A percentile compares a stretch with the other conserved stretches of the same genome.
phyloP scores from a whole-genome alignment of 1,284 basidiomycete genomes.

The Pseudozyma hubeiensis region DNA sequence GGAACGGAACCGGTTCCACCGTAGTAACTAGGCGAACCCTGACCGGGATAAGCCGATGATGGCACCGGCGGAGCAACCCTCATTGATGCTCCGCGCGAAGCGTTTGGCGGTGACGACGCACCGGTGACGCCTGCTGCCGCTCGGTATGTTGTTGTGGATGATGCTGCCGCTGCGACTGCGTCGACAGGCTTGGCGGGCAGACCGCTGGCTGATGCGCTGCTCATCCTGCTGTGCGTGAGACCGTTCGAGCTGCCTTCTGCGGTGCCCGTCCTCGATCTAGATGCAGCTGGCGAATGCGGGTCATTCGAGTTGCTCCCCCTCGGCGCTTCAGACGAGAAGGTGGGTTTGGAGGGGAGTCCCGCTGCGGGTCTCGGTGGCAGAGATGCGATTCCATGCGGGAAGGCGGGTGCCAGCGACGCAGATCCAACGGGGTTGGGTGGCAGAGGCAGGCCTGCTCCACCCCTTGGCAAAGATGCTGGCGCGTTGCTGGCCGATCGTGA shows the following conservation, averaged over 20 bases:
- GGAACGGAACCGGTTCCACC: conserved; percentile 17
- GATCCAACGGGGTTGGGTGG: conserved; percentile 11
- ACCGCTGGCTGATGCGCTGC: conserved; percentile 18
- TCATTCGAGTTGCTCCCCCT: neutral
- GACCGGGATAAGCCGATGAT: conserved; percentile 13
- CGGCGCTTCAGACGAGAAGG: conserved; percentile 14
- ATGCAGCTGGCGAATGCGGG: neutral
- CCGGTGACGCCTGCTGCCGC: conserved; percentile 3
- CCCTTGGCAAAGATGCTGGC: conserved; percentile 8
- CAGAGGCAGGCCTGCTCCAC: conserved; percentile 9
- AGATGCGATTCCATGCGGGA: conserved; percentile 28
- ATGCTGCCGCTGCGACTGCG: conserved; percentile 31
- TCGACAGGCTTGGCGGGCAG: conserved; percentile 42
- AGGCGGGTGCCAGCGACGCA: conserved; percentile 20
- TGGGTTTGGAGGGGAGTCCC: conserved; percentile 37
- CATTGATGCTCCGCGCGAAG: conserved; percentile 12
- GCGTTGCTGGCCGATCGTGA: conserved; percentile 6
- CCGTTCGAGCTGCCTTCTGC: conserved; percentile 13
- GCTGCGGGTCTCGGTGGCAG: conserved; percentile 30
- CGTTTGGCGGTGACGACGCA: conserved; percentile 19
- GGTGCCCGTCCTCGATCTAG: conserved; percentile 22
- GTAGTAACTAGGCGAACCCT: conserved; percentile 21
- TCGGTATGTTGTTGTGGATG: conserved; percentile 9
- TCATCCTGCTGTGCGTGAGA: conserved; percentile 18
- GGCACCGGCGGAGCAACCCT: conserved; percentile 1